These are phyloP conservation scores for Elaeagnus macrophylla DNA, from an alignment of 306 rosid species.

Conservation along the genomic window DNA sequence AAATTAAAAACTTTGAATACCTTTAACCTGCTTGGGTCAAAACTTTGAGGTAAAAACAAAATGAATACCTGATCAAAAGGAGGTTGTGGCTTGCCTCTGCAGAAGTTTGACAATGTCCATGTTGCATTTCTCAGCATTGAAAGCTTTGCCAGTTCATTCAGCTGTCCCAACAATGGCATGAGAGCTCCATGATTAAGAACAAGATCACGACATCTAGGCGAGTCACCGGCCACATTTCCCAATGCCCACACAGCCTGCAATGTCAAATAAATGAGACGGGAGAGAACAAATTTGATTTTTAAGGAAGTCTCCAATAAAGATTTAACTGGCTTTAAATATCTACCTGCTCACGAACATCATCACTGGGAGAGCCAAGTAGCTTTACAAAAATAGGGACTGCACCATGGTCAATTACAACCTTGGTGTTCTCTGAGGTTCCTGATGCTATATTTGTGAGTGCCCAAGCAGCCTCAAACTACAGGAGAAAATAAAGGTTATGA, in stretches of 20 bases:
- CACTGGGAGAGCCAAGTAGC: conserved; percentile 83
- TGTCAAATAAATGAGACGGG: neutral
- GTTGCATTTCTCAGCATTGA: conserved; percentile 93
- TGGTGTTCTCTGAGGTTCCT: conserved; percentile 85
- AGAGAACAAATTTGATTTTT: neutral
- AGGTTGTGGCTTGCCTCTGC: conserved; percentile 96
- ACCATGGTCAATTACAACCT: conserved; percentile 85
- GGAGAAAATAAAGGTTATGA: conserved; percentile 1
- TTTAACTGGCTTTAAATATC: neutral
- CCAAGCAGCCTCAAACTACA: conserved; percentile 94
- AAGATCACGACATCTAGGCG: conserved; percentile 91
- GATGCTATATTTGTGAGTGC: conserved; percentile 93
- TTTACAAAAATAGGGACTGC: conserved; percentile 85
- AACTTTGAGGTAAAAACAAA: conserved; percentile 1
- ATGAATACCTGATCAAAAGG: conserved; percentile 60
- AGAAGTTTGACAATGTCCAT: conserved; percentile 86
- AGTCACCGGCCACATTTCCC: conserved; percentile 96
- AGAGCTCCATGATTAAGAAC: conserved; percentile 75
- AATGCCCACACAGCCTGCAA: conserved; percentile 87
- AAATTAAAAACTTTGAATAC: neutral
- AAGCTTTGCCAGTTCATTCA: conserved; percentile 90
- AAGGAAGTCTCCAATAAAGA: neutral
- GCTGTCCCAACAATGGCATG: conserved; percentile 60
- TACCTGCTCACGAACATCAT: conserved; percentile 97
- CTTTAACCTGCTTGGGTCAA: neutral